Base-by-base conservation (phyloP, 2,329 filamentous ascomycete species). In the Aspergillus sp. region DNA sequence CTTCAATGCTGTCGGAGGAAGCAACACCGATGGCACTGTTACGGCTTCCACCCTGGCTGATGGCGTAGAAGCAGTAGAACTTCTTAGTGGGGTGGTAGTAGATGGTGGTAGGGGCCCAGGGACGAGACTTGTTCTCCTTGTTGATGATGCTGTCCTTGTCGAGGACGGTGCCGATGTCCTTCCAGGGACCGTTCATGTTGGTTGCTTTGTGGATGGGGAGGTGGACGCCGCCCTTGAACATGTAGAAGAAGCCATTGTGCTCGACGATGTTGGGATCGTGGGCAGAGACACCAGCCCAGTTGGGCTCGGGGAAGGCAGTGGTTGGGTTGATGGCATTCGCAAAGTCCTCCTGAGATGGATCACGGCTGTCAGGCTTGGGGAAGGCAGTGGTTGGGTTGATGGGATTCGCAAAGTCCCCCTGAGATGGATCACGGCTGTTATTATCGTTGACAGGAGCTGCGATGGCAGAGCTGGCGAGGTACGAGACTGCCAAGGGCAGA, bases 21-120 rank as follows among this genome's bases (percentile, higher is more conserved):
- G 61, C 60, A 13, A 64, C 54, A 7, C 61, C 61, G 33, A 64
- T 62, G 1, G 61, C 58, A 32, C 60, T 64, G n/a, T 58, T 42
- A 8, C 46, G 51, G 4, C 47, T 52, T 6, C 57, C 59, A 2
- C 12, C 31, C 11, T 33, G 27, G 44, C 59, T 63, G 26, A 62
- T 38, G 0, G 56, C 48, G 41, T 64, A 64, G 44, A 52, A 64
- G 47, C 60, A 63, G 48, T 64, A 64, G 46, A 61, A 63, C 0
- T 40, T 53, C 8, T 52, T 52, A 12, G 55, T 51, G 19, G 19
- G 19, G 19, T 19, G 2, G 30, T 40, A 45, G 32, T 58, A 39
- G 10, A 62, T 49, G 6, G 54, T 53, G 1, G 53, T 61, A 6
- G 61, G 61, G 0, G 61, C 60, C 61, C 61, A 64, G 0, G 60